A percentile compares a stretch with the other conserved stretches of the same genome.
phyloP scores from a whole-genome alignment of 75 land plant genomes.

The Picea glauca region DNA sequence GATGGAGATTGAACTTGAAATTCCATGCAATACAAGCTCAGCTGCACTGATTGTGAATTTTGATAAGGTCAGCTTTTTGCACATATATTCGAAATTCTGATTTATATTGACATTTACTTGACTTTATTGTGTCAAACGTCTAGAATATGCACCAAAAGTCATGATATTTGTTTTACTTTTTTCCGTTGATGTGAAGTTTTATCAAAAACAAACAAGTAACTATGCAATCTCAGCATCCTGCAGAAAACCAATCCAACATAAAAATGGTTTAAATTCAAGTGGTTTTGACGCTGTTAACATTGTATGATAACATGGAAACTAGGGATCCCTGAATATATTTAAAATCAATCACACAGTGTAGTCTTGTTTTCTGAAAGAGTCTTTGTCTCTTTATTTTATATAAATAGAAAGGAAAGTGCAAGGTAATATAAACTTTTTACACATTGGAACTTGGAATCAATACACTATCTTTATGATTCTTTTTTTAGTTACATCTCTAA shows the following conservation, averaged over 20 bases:
- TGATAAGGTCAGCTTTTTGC: constrained; percentile 66
- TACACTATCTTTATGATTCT: too few species aligned
- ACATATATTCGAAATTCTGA: not conserved
- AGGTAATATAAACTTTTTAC: not conserved
- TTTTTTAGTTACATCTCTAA: too few species aligned
- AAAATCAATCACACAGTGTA: not conserved
- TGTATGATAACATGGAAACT: not conserved
- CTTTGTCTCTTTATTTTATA: too few species aligned
- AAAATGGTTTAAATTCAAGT: not conserved
- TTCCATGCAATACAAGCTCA: constrained; percentile 52
- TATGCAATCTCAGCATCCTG: not conserved
- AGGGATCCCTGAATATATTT: not conserved
- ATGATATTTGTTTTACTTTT: not conserved
- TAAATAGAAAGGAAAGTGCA: too few species aligned
- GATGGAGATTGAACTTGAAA: constrained; percentile 63
- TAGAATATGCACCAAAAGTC: not conserved
- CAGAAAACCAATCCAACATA: not conserved
- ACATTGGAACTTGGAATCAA: too few species aligned
- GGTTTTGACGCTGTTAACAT: not conserved
- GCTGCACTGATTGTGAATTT: constrained; percentile 69
- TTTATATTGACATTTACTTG: not conserved
- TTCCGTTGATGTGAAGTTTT: not conserved
- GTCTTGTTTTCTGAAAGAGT: not conserved
- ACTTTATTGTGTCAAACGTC: constrained; percentile 1
- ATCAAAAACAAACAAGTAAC: not conserved